These are phyloP conservation scores for Phytophthora chlamydospora DNA, from an alignment of 352 stramenopile genomes.

Conservation along the genomic window DNA sequence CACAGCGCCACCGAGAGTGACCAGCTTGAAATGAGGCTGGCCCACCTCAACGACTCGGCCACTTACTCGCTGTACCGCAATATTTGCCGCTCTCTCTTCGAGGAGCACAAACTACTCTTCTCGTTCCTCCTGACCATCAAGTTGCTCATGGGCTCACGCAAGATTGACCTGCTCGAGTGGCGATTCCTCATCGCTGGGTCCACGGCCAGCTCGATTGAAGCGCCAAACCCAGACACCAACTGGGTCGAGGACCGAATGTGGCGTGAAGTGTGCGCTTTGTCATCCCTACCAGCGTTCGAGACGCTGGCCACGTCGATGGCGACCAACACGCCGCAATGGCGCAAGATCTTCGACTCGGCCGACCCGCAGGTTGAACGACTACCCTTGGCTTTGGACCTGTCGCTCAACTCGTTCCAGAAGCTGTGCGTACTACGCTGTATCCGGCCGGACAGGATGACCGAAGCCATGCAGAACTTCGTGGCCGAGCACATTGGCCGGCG, in stretches of 20 bases:
- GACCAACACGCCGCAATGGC: conserved; percentile 57
- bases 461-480: conserved; percentile 92
- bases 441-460: conserved; percentile 84
- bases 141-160: conserved; percentile 69
- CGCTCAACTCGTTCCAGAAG: conserved; percentile 84
- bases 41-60: conserved; percentile 91
- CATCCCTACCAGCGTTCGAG: conserved; percentile 72
- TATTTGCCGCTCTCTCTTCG: conserved; percentile 94
- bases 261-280: conserved; percentile 77
- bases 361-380: conserved; percentile 83
- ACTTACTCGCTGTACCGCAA: conserved; percentile 95
- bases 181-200: conserved; percentile 93
- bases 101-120: conserved; percentile 95
- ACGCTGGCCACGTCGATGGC: conserved; percentile 58
- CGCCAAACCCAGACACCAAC: conserved; percentile 70
- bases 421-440: conserved; percentile 83
- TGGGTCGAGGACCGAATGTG: conserved; percentile 83
- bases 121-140: conserved; percentile 93
- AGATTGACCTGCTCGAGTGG: conserved; percentile 92
- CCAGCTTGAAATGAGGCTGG: conserved; percentile 82
- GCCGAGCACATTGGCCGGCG: conserved; percentile 78
- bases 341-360: conserved; percentile 80
- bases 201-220: conserved; percentile 59
- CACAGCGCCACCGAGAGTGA: conserved; percentile 81
- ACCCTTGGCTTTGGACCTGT: conserved; percentile 56